Conservation (phyloP, 352 stramenopile species). For the Phytopythium kandeliae region DNA sequence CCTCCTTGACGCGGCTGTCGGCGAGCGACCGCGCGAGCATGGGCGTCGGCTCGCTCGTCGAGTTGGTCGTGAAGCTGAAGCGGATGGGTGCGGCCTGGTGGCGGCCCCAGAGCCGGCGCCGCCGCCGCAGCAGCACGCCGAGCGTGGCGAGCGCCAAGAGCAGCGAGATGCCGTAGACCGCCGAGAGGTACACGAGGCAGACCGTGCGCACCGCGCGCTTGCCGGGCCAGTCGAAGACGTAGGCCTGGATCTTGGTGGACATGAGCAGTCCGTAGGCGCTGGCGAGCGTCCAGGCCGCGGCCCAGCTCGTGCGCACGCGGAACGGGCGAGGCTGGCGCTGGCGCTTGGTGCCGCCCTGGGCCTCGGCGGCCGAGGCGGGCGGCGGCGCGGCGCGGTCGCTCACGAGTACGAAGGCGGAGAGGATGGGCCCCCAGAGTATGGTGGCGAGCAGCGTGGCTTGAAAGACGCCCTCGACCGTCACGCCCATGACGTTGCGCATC, state of each 20-base stretch:
- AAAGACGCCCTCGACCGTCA: slow-evolving; percentile 32
- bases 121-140: slow-evolving; percentile 23
- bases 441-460: slow-evolving; percentile 34
- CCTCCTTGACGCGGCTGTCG: slow-evolving; percentile 4
- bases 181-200: slow-evolving; percentile 23
- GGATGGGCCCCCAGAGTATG: slow-evolving; percentile 42
- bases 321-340: slow-evolving; percentile 12
- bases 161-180: slow-evolving; percentile 25
- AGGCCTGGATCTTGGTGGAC: slow-evolving; percentile 26
- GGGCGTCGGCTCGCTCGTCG: slow-evolving; percentile 6
- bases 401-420: slow-evolving; percentile 38
- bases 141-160: slow-evolving; percentile 25
- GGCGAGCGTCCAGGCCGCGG: slow-evolving; percentile 37
- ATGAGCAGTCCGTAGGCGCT: slow-evolving; percentile 29
- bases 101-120: slow-evolving; percentile 1
- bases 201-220: slow-evolving; percentile 3
- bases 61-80: slow-evolving; percentile 3
- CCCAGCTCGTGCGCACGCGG: slow-evolving; percentile 38
- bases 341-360: not conserved
- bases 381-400: not conserved
- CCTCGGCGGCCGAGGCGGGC: not conserved
- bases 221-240: slow-evolving; percentile 14
- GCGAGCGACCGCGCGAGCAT: slow-evolving; percentile 7
- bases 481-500: slow-evolving; percentile 30
- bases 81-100: not conserved